Conservation (phyloP, 2,329 filamentous ascomycete genomes). For the Sporothrix brunneoviolacea region DNA sequence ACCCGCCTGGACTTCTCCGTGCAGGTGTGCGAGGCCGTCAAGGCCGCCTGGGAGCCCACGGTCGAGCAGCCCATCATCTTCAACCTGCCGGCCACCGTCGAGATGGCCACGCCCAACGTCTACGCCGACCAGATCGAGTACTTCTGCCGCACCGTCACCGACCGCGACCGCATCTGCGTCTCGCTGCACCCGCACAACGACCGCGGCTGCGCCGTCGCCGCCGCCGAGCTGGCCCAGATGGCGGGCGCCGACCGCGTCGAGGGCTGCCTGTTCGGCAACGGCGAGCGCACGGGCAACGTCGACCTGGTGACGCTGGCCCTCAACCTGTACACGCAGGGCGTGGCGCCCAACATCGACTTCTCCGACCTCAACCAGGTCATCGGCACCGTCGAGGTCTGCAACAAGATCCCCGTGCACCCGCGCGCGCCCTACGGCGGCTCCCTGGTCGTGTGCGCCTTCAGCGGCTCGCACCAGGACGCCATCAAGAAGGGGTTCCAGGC, state of each 20-base stretch:
- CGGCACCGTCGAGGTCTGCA: constrained; percentile 82
- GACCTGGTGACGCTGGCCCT: constrained; percentile 87
- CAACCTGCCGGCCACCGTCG: constrained; percentile 93
- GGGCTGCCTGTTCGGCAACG: constrained; percentile 89
- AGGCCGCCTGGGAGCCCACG: constrained; percentile 82
- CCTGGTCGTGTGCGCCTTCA: constrained; percentile 88
- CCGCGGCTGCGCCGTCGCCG: constrained; percentile 80
- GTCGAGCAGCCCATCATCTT: constrained; percentile 82
- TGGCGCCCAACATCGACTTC: constrained; percentile 81
- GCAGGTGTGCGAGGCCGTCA: constrained; percentile 84
- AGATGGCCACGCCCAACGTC: constrained; percentile 89
- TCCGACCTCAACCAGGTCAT: constrained; percentile 83
- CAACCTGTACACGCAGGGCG: constrained; percentile 91
- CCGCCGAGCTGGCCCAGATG: constrained; percentile 91
- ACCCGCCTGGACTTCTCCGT: constrained; percentile 77
- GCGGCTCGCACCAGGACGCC: constrained; percentile 87
- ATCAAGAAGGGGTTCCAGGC: constrained; percentile 86
- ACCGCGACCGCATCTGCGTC: constrained; percentile 81
- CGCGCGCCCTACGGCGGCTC: constrained; percentile 86
- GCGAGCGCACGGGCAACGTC: constrained; percentile 91
- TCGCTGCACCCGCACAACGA: constrained; percentile 95
- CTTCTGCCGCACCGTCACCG: constrained; percentile 79
- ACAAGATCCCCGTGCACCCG: constrained; percentile 88
- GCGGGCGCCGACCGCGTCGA: constrained; percentile 91
- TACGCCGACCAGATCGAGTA: constrained; percentile 96